These are phyloP conservation scores for Xylona heveae DNA, from an alignment of 495 filamentous ascomycete species.

Conservation along the genomic window DNA sequence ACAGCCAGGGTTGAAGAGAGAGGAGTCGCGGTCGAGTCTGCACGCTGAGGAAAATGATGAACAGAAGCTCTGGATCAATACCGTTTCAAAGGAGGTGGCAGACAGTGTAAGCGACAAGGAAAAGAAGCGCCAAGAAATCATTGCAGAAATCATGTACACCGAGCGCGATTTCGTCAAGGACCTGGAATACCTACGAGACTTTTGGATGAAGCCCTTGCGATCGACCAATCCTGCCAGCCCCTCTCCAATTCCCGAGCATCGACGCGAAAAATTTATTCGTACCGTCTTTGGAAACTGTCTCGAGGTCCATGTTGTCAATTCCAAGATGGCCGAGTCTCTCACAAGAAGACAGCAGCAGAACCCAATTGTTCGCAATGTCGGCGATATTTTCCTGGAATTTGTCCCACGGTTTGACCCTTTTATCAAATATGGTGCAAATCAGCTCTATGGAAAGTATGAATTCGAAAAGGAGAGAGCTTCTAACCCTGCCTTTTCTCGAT, in stretches of 20 bases:
- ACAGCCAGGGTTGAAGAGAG: constrained; percentile 65
- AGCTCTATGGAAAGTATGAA: constrained; percentile 91
- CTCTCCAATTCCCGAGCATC: constrained; percentile 75
- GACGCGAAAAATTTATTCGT: constrained; percentile 74
- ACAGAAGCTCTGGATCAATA: constrained; percentile 99
- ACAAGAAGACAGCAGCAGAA: constrained; percentile 78
- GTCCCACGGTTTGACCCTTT: constrained; percentile 89
- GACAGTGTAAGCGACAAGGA: constrained; percentile 74
- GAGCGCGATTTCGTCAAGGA: constrained; percentile 99
- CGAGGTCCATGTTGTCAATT: constrained; percentile 84
- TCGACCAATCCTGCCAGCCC: constrained; percentile 36
- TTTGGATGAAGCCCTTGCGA: constrained; percentile 91
- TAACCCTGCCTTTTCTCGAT: constrained; percentile 70
- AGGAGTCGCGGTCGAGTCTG: constrained; percentile 60
- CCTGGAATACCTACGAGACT: constrained; percentile 90
- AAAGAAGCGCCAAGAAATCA: constrained; percentile 95
- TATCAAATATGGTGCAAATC: constrained; percentile 90
- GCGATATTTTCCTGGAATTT: constrained; percentile 85
- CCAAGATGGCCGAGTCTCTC: constrained; percentile 62
- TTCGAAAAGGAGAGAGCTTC: constrained; percentile 88
- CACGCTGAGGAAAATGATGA: constrained; percentile 79
- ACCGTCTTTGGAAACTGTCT: constrained; percentile 93
- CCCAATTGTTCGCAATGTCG: constrained; percentile 72
- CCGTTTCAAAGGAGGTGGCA: constrained; percentile 83
- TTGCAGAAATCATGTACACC: constrained; percentile 97